Conservation (phyloP, 2,329 filamentous ascomycete genomes). For the Calcarisporium arbuscula region DNA sequence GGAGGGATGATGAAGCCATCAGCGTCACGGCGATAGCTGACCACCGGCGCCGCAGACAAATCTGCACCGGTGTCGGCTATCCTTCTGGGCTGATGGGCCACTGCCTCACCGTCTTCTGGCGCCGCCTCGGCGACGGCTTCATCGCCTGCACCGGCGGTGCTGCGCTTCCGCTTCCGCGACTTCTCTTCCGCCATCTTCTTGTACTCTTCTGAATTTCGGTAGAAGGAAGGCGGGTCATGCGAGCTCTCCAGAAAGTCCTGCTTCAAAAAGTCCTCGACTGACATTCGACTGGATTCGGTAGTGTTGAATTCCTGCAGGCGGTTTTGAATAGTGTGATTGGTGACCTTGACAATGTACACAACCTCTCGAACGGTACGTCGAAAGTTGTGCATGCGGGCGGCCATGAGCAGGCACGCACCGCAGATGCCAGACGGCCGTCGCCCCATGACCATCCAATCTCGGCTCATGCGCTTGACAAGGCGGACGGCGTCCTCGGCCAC, state of each 20-base stretch:
- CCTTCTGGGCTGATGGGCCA: constrained; percentile 7
- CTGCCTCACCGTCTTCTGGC: background rate
- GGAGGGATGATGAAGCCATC: constrained; percentile 64
- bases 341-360: constrained; percentile 97
- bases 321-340: constrained; percentile 85
- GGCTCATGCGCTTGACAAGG: constrained; percentile 86
- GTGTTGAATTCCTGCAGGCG: constrained; percentile 87
- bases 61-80: constrained; percentile 25
- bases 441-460: constrained; percentile 96
- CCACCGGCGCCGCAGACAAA: constrained; percentile 24
- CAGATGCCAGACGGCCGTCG: constrained; percentile 90
- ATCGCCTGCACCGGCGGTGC: constrained; percentile 19
- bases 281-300: constrained; percentile 77
- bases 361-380: constrained; percentile 87
- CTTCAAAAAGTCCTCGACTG: constrained; percentile 77
- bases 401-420: constrained; percentile 88
- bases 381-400: constrained; percentile 97
- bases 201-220: constrained; percentile 57
- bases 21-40: constrained; percentile 47
- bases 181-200: constrained; percentile 46
- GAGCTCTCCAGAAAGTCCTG: constrained; percentile 64
- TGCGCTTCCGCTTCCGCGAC: constrained; percentile 38
- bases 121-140: constrained; percentile 9
- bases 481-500: constrained; percentile 84
- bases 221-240: constrained; percentile 80